Evolutionary conservation across 2,329 filamentous ascomycete species (phyloP).

Genomic region (Sporothrix brasiliensis): DNA sequence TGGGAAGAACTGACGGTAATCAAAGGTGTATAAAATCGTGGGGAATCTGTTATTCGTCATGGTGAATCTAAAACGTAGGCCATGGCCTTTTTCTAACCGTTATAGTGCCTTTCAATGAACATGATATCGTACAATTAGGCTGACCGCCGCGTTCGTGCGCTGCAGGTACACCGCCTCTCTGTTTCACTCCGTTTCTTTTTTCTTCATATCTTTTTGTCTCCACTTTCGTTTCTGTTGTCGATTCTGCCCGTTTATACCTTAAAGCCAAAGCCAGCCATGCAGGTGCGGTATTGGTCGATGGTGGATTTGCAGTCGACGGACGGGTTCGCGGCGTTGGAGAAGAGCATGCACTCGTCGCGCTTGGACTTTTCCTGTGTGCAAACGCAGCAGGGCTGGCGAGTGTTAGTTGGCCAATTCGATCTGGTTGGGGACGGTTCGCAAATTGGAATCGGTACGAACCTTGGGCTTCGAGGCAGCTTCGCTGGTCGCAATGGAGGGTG

Average conservation of each 20-base stretch:
- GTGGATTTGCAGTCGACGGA: conserved; percentile 79
- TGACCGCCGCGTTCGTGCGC: background rate
- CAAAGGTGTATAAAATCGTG: conserved; percentile 2
- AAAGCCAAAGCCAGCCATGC: conserved; percentile 94
- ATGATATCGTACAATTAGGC: conserved; percentile 29
- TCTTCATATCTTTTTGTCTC: background rate
- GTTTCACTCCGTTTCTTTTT: background rate
- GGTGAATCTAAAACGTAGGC: conserved; percentile 8
- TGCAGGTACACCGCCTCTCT: background rate
- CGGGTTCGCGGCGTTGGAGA: conserved; percentile 82
- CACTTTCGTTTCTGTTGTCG: too few relatives aligned
- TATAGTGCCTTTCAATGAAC: background rate
- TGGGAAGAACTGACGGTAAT: too few relatives aligned
- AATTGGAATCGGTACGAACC: conserved; percentile 40
- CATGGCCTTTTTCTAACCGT: conserved; percentile 1
- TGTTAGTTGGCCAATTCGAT: background rate
- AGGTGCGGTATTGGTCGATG: conserved; percentile 83
- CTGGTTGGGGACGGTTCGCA: background rate
- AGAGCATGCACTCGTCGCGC: conserved; percentile 98
- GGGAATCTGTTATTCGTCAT: conserved; percentile 24
- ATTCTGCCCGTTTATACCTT: conserved; percentile 53
- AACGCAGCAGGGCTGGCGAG: conserved; percentile 84
- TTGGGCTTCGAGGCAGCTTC: conserved; percentile 49
- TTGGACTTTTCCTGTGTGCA: conserved; percentile 92
- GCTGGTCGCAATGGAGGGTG: conserved; percentile 40